phyloP scores from a whole-genome alignment of 768 basidiomycete species.

The Podaxis sp. region DNA sequence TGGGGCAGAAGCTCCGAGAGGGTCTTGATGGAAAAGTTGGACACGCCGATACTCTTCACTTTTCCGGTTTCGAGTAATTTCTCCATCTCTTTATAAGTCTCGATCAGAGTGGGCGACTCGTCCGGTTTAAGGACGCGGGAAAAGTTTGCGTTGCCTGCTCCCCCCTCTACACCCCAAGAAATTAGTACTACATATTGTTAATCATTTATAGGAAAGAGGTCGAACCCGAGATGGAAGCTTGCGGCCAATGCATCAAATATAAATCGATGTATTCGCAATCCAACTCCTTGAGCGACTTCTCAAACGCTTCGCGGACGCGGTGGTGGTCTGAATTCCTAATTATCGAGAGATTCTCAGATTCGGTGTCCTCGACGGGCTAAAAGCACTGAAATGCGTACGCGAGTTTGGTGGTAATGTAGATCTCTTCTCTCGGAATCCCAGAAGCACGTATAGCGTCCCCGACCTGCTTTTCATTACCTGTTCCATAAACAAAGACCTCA shows the following conservation, averaged over 20 bases:
- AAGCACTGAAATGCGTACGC: conserved; percentile 23
- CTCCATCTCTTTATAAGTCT: conserved; percentile 28
- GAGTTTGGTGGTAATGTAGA: conserved; percentile 54
- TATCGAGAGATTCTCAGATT: too few relatives aligned
- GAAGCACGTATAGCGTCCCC: conserved; percentile 46
- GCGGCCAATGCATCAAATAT: conserved; percentile 29
- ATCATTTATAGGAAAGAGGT: not conserved
- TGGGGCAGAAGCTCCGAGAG: conserved; percentile 39
- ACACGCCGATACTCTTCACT: conserved; percentile 53
- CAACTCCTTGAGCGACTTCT: conserved; percentile 36
- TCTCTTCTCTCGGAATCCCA: conserved; percentile 41
- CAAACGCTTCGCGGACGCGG: conserved; percentile 36
- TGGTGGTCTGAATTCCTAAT: conserved; percentile 26
- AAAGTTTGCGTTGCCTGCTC: conserved; percentile 2
- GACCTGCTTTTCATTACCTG: conserved; percentile 45
- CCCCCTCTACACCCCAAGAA: not conserved
- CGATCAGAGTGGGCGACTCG: conserved; percentile 25
- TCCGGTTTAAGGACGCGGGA: conserved; percentile 18
- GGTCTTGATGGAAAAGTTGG: conserved; percentile 54
- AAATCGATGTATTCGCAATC: conserved; percentile 44
- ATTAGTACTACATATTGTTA: not conserved
- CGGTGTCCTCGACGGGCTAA: not conserved
- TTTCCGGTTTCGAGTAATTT: conserved; percentile 33
- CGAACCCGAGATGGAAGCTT: conserved; percentile 13
- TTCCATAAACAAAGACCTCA: not conserved